Conservation (phyloP, 164 flowering plant species). For the Stephania yunnanensis region DNA sequence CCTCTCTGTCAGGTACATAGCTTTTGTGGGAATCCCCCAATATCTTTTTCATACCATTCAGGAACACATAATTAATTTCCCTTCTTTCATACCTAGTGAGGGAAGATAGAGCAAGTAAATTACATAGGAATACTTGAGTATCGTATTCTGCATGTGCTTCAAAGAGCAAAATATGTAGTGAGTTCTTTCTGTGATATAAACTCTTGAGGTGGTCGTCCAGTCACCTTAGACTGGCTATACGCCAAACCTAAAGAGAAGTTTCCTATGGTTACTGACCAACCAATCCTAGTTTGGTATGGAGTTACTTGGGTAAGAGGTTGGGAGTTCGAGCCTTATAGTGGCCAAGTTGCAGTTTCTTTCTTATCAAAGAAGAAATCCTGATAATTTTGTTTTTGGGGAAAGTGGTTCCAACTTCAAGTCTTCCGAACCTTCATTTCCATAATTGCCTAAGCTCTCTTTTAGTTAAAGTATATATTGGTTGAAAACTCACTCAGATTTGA, state of each 20-base stretch:
- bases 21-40: neutral
- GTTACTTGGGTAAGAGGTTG: too few relatives aligned
- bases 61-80: neutral
- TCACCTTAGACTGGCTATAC: neutral
- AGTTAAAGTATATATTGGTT: neutral
- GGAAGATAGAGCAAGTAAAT: neutral
- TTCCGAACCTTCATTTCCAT: too few relatives aligned
- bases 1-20: slow-evolving; percentile 60
- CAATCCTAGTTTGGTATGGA: too few relatives aligned
- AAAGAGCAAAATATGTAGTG: neutral
- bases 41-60: neutral
- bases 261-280: neutral
- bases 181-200: neutral
- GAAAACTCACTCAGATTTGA: neutral
- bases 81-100: neutral
- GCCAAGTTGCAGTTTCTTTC: too few relatives aligned
- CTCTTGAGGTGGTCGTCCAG: neutral
- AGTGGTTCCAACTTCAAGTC: neutral
- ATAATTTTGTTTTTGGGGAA: neutral
- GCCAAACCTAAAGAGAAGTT: neutral
- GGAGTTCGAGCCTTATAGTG: too few relatives aligned
- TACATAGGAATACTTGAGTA: neutral
- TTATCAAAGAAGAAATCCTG: too few relatives aligned
- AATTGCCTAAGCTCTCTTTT: neutral
- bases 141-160: neutral